Percentiles rank a stretch among this genome's conserved stretches.
Conservation (phyloP, 805 yeast species). For the Saccharomycopsis fibuligera region DNA sequence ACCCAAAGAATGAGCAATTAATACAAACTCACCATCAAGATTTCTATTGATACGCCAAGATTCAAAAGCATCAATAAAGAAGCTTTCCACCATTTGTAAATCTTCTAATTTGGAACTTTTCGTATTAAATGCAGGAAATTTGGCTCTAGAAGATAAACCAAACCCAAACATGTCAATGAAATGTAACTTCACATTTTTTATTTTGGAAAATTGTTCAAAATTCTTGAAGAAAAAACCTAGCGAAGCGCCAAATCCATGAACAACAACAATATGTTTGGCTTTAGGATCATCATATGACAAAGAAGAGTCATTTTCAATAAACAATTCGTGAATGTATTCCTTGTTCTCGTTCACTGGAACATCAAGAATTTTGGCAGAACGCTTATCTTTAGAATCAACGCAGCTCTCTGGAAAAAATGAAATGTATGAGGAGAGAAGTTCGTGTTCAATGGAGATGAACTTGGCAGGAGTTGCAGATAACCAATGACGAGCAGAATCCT, state of each 20-base stretch:
- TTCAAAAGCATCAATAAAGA: conserved; percentile 45
- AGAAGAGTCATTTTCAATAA: conserved; percentile 37
- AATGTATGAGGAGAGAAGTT: conserved; percentile 6
- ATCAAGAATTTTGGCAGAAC: conserved; percentile 42
- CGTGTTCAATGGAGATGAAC: conserved; percentile 1
- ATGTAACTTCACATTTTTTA: conserved; percentile 51
- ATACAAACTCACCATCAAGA: conserved; percentile 41
- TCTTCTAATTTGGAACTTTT: conserved; percentile 25
- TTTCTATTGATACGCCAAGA: conserved; percentile 45
- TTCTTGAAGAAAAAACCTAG: conserved; percentile 68
- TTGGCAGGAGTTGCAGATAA: conserved; percentile 2
- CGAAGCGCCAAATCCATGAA: conserved; percentile 88
- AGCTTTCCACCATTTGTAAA: conserved; percentile 29
- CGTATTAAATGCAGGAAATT: conserved; percentile 23
- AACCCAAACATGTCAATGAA: conserved; percentile 59
- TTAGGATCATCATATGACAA: conserved; percentile 17
- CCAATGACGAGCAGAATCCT: conserved; percentile 12
- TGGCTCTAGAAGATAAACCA: conserved; percentile 55
- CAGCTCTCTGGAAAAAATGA: conserved; percentile 13
- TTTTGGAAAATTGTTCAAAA: conserved; percentile 41
- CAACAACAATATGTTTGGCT: conserved; percentile 50
- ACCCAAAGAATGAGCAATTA: conserved; percentile 68
- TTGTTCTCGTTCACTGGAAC: conserved; percentile 48
- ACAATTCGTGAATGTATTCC: conserved; percentile 66
- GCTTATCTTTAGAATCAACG: too few species aligned